Conservation (phyloP, 163 green algal genomes). For the Scenedesmus sp. region DNA sequence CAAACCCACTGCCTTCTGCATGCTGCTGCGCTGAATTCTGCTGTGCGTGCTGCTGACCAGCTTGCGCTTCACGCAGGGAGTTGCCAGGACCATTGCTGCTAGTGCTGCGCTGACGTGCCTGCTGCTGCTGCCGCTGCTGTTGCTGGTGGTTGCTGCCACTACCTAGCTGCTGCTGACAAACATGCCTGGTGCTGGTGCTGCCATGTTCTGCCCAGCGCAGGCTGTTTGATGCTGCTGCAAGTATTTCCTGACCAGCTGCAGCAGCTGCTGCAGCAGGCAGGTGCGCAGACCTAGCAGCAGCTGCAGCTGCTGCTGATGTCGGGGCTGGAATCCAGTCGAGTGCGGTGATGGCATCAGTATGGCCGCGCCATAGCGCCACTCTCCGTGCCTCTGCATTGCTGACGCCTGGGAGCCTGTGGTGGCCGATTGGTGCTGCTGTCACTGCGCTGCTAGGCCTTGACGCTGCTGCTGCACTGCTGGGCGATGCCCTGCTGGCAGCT, state of each 20-base stretch:
- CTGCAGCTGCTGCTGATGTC: conserved; percentile 10
- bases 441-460: background rate
- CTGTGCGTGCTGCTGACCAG: background rate
- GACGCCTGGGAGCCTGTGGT: background rate
- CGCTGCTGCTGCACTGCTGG: background rate
- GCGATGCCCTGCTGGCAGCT: conserved; percentile 7
- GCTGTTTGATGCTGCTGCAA: background rate
- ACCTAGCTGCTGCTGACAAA: background rate
- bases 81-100: background rate
- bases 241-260: background rate
- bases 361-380: conserved; percentile 26
- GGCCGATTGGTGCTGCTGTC: background rate
- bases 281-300: background rate
- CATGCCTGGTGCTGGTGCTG: background rate
- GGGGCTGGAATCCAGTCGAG: conserved; percentile 6
- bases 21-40: background rate
- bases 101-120: background rate
- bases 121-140: background rate
- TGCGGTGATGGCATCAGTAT: conserved; percentile 19
- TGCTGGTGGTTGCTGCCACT: background rate
- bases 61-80: background rate
- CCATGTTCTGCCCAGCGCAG: background rate
- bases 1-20: background rate
- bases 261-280: conserved; percentile 7
- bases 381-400: background rate